A percentile compares a stretch with the other conserved stretches of the same genome.
These are phyloP conservation scores for Globisporangium middletonii DNA, from an alignment of 352 stramenopile species.

Conservation along the genomic window DNA sequence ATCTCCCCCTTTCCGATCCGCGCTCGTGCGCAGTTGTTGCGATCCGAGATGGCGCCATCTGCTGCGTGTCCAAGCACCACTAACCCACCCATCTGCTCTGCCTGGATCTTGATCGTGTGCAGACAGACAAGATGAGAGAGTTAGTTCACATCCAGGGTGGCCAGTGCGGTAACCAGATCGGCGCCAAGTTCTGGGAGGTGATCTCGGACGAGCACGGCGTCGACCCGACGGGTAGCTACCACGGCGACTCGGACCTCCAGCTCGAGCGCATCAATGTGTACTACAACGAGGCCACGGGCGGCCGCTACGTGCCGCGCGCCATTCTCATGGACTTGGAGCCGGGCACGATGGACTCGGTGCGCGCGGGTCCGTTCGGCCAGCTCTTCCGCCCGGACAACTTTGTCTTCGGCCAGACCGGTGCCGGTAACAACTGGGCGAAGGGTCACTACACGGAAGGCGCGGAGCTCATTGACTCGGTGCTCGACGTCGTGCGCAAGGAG, in stretches of 20 bases:
- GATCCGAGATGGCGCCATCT: neutral
- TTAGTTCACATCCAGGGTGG: conserved; percentile 98
- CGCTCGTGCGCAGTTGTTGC: neutral
- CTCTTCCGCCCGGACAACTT: conserved; percentile 99
- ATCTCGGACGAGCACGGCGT: conserved; percentile 97
- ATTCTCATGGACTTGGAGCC: conserved; percentile 99
- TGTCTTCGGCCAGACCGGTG: conserved; percentile 97
- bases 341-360: conserved; percentile 98
- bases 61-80: neutral
- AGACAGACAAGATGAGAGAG: conserved; percentile 86
- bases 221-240: conserved; percentile 89
- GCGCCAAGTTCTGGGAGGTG: conserved; percentile 97
- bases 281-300: conserved; percentile 98
- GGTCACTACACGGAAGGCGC: conserved; percentile 99
- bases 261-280: conserved; percentile 99
- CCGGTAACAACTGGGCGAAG: conserved; percentile 99
- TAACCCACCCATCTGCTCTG: neutral
- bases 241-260: conserved; percentile 96
- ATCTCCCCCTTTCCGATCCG: neutral
- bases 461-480: conserved; percentile 97
- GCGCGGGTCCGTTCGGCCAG: conserved; percentile 92
- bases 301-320: conserved; percentile 96
- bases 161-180: conserved; percentile 99
- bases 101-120: conserved; percentile 8
- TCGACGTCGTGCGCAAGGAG: conserved; percentile 98